Conservation (phyloP, 768 basidiomycete genomes). For the Pleurotus djamor region DNA sequence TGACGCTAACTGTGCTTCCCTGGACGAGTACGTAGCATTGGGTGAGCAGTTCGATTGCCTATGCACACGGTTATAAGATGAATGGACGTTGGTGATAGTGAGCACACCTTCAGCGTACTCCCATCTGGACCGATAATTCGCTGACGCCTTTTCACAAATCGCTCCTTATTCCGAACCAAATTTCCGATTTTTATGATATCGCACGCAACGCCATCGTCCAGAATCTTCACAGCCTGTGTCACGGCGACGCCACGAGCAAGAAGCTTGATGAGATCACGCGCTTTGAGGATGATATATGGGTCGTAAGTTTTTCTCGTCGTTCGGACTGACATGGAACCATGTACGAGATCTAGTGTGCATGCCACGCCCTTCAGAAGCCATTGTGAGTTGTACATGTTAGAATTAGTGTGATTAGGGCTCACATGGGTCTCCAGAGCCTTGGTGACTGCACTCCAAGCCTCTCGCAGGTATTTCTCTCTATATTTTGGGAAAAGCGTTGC, state of each 20-base stretch:
- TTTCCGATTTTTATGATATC: constrained; percentile 99
- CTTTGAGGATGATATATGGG: constrained; percentile 95
- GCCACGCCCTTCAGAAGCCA: constrained; percentile 65
- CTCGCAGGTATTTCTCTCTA: constrained; percentile 93
- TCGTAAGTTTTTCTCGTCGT: constrained; percentile 98
- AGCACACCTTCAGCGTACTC: constrained; percentile 87
- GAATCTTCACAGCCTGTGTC: constrained; percentile 82
- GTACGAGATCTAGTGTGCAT: constrained; percentile 91
- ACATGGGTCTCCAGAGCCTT: constrained; percentile 81
- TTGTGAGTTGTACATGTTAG: neutral
- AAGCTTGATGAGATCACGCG: constrained; percentile 93
- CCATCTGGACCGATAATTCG: constrained; percentile 97
- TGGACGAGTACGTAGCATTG: constrained; percentile 98
- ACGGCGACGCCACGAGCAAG: constrained; percentile 89
- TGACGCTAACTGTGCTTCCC: constrained; percentile 96
- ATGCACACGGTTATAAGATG: neutral
- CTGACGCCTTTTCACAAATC: constrained; percentile 95
- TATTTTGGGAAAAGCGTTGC: constrained; percentile 99
- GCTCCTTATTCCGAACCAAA: constrained; percentile 90
- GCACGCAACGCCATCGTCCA: constrained; percentile 88
- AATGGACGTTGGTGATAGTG: constrained; percentile 1
- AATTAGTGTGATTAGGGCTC: constrained; percentile 11
- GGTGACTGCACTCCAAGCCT: constrained; percentile 93
- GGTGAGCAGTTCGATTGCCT: constrained; percentile 97
- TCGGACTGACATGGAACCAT: constrained; percentile 96